Evolutionary conservation across 2,329 filamentous ascomycete genomes (phyloP).

Genomic region (Gnomoniopsis smithogilvyi): DNA sequence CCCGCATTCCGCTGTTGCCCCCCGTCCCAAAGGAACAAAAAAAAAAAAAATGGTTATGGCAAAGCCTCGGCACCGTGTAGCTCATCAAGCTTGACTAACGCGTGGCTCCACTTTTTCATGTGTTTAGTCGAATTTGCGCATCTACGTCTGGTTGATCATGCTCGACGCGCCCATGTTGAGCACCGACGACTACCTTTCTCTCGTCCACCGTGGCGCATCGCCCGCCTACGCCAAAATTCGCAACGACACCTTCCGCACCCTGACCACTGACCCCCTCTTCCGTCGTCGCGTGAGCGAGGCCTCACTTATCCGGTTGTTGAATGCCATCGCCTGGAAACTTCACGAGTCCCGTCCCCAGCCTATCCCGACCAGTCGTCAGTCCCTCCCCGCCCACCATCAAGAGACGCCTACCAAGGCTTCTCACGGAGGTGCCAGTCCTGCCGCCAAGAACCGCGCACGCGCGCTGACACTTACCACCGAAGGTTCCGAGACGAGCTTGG

Average conservation of each 20-base stretch:
- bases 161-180: slow-evolving; percentile 81
- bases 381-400: slow-evolving; percentile 27
- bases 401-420: slow-evolving; percentile 31
- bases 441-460: slow-evolving; percentile 49
- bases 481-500: slow-evolving; percentile 55
- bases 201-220: slow-evolving; percentile 90
- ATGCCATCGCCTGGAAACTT: slow-evolving; percentile 91
- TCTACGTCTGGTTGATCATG: slow-evolving; percentile 94
- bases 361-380: slow-evolving; percentile 37
- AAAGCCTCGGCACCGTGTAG: slow-evolving; percentile 1
- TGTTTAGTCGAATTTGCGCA: slow-evolving; percentile 77
- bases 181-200: slow-evolving; percentile 83
- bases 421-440: slow-evolving; percentile 32
- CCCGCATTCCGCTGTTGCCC: too few species aligned
- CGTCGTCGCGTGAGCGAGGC: slow-evolving; percentile 93
- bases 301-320: slow-evolving; percentile 87
- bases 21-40: too few species aligned
- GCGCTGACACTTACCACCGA: slow-evolving; percentile 61
- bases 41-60: too few species aligned
- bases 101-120: neutral
- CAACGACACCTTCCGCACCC: slow-evolving; percentile 95
- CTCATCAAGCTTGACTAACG: neutral
- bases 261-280: slow-evolving; percentile 96
- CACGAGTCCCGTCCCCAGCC: slow-evolving; percentile 62
- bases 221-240: slow-evolving; percentile 96